Conservation (phyloP, 257 asterid species). For the Verbascum thapsus region DNA sequence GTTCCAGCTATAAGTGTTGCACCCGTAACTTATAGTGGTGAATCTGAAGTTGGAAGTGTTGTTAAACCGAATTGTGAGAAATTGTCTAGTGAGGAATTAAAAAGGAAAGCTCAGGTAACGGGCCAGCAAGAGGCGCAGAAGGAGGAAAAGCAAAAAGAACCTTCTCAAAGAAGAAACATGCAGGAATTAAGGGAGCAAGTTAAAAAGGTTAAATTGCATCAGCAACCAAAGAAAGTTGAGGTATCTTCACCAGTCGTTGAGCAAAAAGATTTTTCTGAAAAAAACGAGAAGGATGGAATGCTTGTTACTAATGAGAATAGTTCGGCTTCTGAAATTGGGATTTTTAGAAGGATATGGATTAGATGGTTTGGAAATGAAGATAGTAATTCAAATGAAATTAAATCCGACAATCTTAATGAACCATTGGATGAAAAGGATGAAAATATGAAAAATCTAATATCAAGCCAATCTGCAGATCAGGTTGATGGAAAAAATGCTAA, state of each 20-base stretch:
- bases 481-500: constrained; percentile 24
- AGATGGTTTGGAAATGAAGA: constrained; percentile 54
- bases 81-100: constrained; percentile 28
- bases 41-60: constrained; percentile 27
- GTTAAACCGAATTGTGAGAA: constrained; percentile 32
- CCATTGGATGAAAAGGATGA: constrained; percentile 31
- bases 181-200: constrained; percentile 35
- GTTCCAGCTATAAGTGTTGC: constrained; percentile 30
- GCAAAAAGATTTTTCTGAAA: constrained; percentile 35
- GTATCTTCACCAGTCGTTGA: constrained; percentile 38
- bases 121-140: constrained; percentile 29
- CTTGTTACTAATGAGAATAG: constrained; percentile 26
- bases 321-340: constrained; percentile 44
- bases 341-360: constrained; percentile 51
- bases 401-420: constrained; percentile 1
- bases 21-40: constrained; percentile 34
- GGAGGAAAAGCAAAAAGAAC: constrained; percentile 29
- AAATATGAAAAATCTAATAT: constrained; percentile 29
- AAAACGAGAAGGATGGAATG: constrained; percentile 27
- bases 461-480: constrained; percentile 31
- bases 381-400: constrained; percentile 20
- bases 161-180: constrained; percentile 21
- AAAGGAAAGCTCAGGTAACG: constrained; percentile 26
- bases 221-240: constrained; percentile 36
- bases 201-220: constrained; percentile 28